phyloP scores from a whole-genome alignment of 1,284 basidiomycete genomes.

The Leucocoprinus gongylophorus region DNA sequence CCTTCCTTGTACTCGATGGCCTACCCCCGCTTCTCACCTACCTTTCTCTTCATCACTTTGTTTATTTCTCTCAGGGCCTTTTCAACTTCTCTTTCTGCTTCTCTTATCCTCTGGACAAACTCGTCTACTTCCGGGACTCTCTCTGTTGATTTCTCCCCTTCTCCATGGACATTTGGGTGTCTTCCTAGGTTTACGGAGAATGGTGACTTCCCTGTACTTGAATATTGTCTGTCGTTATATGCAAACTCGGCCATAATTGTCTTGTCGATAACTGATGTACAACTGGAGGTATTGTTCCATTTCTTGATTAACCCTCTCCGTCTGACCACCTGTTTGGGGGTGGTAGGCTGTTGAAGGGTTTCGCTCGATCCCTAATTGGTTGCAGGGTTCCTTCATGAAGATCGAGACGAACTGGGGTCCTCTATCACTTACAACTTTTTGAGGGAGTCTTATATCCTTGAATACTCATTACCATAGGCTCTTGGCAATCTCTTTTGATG shows the following conservation, averaged over 20 bases:
- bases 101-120: neutral
- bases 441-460: neutral
- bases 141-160: neutral
- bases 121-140: neutral
- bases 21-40: neutral
- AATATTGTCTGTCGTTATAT: neutral
- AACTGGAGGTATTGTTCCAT: neutral
- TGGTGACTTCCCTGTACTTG: neutral
- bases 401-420: neutral
- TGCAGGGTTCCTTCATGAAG: neutral
- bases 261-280: neutral
- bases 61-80: neutral
- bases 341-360: neutral
- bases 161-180: neutral
- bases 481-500: neutral
- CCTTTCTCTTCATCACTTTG: neutral
- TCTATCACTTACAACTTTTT: neutral
- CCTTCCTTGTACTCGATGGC: neutral
- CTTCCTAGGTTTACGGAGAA: neutral
- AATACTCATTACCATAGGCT: neutral
- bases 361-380: neutral
- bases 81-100: neutral
- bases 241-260: neutral
- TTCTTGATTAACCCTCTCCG: neutral
- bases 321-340: constrained; percentile 1